A percentile compares a stretch with the other conserved stretches of the same genome.
phyloP scores from a whole-genome alignment of 306 rosid species.

The Biancaea sappan region DNA sequence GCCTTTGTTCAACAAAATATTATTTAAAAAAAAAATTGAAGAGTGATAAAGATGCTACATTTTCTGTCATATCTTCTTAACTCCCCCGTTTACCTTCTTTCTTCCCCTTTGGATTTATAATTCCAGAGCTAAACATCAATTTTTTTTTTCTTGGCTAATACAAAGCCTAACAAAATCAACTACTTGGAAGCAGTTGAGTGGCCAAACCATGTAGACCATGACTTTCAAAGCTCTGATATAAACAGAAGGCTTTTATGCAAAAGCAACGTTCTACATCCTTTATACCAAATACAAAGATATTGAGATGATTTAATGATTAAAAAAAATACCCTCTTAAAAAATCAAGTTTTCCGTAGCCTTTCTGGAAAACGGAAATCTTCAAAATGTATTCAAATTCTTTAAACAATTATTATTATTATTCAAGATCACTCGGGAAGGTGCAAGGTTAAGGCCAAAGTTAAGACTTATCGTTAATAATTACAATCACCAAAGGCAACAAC shows the following conservation, averaged over 20 bases:
- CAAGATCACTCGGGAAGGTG: background rate
- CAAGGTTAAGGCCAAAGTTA: constrained; percentile 19
- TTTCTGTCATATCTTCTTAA: background rate
- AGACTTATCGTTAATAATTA: background rate
- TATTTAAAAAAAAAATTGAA: too few relatives aligned
- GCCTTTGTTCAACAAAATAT: background rate
- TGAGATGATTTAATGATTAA: too few relatives aligned
- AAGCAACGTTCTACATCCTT: too few relatives aligned
- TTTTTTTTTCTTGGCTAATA: too few relatives aligned
- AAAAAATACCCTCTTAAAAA: too few relatives aligned
- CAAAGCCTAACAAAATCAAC: background rate
- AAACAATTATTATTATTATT: constrained; percentile 16
- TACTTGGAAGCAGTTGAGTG: background rate
- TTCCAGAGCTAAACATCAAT: too few relatives aligned
- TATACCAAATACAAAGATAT: too few relatives aligned
- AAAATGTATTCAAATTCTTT: constrained; percentile 6
- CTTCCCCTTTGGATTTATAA: background rate
- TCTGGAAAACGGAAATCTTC: constrained; percentile 16
- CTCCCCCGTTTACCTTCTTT: background rate
- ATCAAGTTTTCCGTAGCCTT: too few relatives aligned
- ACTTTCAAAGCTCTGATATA: background rate
- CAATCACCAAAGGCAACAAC: constrained; percentile 69
- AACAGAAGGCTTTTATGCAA: too few relatives aligned
- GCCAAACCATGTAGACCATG: background rate
- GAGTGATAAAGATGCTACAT: background rate